Percentiles rank a stretch among this genome's conserved stretches.
Evolutionary conservation across 2,329 filamentous ascomycete genomes (phyloP).

Genomic region (Penicillium capsulatum): DNA sequence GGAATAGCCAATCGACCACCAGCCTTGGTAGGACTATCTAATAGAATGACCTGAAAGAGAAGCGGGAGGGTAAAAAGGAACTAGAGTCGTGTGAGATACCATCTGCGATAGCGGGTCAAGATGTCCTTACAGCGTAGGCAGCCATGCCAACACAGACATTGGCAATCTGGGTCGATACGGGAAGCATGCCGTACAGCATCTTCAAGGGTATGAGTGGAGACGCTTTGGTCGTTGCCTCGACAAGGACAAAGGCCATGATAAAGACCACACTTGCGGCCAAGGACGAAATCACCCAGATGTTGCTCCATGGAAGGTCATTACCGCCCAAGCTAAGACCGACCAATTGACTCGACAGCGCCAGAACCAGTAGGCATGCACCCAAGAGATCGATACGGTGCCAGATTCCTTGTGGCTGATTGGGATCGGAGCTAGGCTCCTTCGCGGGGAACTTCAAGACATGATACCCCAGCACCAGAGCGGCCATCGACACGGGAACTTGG

Average conservation of each 20-base stretch:
- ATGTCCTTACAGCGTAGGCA: constrained; percentile 55
- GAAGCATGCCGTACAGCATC: constrained; percentile 54
- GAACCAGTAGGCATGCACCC: constrained; percentile 55
- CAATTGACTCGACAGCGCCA: constrained; percentile 55
- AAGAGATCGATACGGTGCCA: constrained; percentile 57
- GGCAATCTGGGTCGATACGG: constrained; percentile 53
- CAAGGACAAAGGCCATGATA: constrained; percentile 35
- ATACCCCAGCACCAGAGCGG: constrained; percentile 53
- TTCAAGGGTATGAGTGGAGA: constrained; percentile 45
- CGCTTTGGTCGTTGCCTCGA: constrained; percentile 42
- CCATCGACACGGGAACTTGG: constrained; percentile 56
- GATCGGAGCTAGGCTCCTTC: neutral
- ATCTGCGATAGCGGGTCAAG: neutral
- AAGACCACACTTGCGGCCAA: constrained; percentile 38
- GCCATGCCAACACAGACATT: constrained; percentile 60
- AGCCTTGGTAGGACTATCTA: constrained; percentile 44
- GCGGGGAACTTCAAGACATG: constrained; percentile 51
- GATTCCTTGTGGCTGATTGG: constrained; percentile 20
- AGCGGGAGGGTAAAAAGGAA: constrained; percentile 49
- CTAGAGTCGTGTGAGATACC: constrained; percentile 16
- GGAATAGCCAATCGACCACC: constrained; percentile 45
- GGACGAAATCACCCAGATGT: constrained; percentile 40
- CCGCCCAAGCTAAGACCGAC: constrained; percentile 45
- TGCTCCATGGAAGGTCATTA: constrained; percentile 45
- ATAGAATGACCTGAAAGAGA: constrained; percentile 42